Conservation (phyloP, 768 basidiomycete genomes). For the Pisolithus microcarpus region DNA sequence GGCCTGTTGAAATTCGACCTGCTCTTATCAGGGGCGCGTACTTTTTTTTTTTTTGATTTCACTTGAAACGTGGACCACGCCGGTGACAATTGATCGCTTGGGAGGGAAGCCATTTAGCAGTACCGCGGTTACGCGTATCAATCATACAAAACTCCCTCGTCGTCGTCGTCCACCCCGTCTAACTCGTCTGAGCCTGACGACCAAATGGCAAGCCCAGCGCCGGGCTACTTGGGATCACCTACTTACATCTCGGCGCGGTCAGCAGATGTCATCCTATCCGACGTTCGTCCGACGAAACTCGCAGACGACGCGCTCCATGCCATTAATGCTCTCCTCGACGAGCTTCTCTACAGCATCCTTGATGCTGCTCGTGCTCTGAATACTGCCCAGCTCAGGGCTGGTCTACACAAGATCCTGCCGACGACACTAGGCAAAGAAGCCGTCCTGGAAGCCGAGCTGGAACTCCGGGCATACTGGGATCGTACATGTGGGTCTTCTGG, state of each 20-base stretch:
- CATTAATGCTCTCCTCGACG: constrained; percentile 80
- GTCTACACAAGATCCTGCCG: constrained; percentile 65
- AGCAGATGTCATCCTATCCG: constrained; percentile 87
- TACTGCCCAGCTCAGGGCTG: constrained; percentile 67
- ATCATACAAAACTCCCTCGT: neutral
- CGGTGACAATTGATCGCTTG: neutral
- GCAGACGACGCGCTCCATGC: constrained; percentile 67
- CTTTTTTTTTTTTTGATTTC: neutral
- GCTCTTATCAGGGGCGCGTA: neutral
- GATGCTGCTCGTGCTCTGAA: constrained; percentile 57
- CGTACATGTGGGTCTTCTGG: constrained; percentile 41
- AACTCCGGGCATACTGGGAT: constrained; percentile 85
- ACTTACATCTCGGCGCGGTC: constrained; percentile 77
- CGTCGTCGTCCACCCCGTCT: constrained; percentile 3
- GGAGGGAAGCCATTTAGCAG: constrained; percentile 2
- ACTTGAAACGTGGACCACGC: neutral
- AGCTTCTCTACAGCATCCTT: constrained; percentile 71
- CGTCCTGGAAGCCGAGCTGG: constrained; percentile 86
- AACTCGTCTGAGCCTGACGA: constrained; percentile 13
- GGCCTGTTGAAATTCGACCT: no score
- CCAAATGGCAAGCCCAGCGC: constrained; percentile 5
- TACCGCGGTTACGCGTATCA: neutral
- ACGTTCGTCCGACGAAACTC: constrained; percentile 86
- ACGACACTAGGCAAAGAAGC: constrained; percentile 87
- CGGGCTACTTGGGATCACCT: constrained; percentile 38